Evolutionary conservation across 2,329 filamentous ascomycete species (phyloP), one percentile per base, ranked within the genome.

Genomic region (Fusarium staphyleae): DNA sequence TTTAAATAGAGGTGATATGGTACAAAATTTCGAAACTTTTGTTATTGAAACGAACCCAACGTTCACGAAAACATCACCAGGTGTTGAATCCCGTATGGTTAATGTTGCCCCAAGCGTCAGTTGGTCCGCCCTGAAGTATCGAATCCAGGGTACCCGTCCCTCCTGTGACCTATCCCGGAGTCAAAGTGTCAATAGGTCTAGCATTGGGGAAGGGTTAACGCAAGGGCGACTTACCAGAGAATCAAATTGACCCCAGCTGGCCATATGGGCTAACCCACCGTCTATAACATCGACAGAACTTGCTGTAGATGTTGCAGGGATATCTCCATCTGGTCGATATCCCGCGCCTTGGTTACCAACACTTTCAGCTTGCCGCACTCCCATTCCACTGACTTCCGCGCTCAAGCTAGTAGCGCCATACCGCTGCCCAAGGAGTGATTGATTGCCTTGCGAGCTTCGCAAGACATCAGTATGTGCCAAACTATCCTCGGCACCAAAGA

Each of bases 201-300:
- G 3, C 24, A 6, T n/a, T n/a, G 12, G 4, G 7, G 12, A 13
- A 30, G 2, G 4, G 9, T 5, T 13, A n/a, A 30, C n/a, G 11
- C 13, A 30, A 30, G 6, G 4, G 5, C 11, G 8, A 13, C 53
- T 50, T 19, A 60, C 57, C 10, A 60, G 28, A 3, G 57, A 60
- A 18, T 60, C 57, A n/a, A 60, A 69, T 15, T 69, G 64, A 1
- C 60, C 64, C 67, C 67, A 69, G 7, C 64, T 57, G 4, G 58
- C 54, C 40, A 45, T 42, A n/a, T 49, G 47, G 8, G 41, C 30
- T 3, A 30, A 13, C 5, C 28, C 13, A 30, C 28, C 28, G n/a
- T n/a, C 28, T 30, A 30, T n/a, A 13, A 12, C 28, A 30, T n/a
- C 28, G 5, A 49, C 36, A 4, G 47, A 44, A 3, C 30, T 43